These are phyloP conservation scores for Chaetomium tenue DNA, from an alignment of 495 filamentous ascomycete genomes.

Conservation along the genomic window DNA sequence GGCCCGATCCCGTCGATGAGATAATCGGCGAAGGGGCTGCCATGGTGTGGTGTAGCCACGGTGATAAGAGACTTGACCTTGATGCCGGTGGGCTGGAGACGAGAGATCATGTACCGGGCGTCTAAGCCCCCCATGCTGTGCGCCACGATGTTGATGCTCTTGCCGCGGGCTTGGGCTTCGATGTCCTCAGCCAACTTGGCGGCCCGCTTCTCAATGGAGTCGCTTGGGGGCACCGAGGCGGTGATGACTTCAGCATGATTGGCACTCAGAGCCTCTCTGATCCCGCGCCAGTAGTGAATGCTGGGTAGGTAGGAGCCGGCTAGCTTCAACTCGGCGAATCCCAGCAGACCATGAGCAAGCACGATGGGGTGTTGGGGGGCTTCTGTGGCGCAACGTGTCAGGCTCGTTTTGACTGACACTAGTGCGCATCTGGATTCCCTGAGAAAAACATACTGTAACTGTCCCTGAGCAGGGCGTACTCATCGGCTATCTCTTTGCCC, in stretches of 20 bases:
- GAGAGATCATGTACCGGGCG: constrained; percentile 88
- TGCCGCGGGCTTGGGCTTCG: constrained; percentile 61
- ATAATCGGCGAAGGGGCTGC: constrained; percentile 82
- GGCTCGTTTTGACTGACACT: background rate
- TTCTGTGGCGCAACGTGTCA: constrained; percentile 37
- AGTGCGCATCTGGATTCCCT: background rate
- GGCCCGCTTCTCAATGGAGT: constrained; percentile 74
- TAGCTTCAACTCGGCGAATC: constrained; percentile 80
- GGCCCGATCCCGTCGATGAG: constrained; percentile 69
- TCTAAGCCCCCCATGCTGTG: constrained; percentile 78
- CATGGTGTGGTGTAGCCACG: constrained; percentile 83
- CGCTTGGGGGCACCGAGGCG: constrained; percentile 73
- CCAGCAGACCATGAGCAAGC: constrained; percentile 86
- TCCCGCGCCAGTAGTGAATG: constrained; percentile 90
- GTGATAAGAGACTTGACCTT: constrained; percentile 75
- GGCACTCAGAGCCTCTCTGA: constrained; percentile 69
- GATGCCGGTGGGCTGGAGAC: constrained; percentile 66
- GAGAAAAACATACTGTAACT: constrained; percentile 57
- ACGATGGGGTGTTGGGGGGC: constrained; percentile 71
- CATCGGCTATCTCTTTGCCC: constrained; percentile 69
- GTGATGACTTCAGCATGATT: constrained; percentile 78
- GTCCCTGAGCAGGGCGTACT: constrained; percentile 69
- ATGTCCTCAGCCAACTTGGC: constrained; percentile 64
- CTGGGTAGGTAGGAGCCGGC: constrained; percentile 68
- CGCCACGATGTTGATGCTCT: constrained; percentile 84